Base-by-base conservation (phyloP, 441 rosid genomes). In the Geranium incanum region DNA sequence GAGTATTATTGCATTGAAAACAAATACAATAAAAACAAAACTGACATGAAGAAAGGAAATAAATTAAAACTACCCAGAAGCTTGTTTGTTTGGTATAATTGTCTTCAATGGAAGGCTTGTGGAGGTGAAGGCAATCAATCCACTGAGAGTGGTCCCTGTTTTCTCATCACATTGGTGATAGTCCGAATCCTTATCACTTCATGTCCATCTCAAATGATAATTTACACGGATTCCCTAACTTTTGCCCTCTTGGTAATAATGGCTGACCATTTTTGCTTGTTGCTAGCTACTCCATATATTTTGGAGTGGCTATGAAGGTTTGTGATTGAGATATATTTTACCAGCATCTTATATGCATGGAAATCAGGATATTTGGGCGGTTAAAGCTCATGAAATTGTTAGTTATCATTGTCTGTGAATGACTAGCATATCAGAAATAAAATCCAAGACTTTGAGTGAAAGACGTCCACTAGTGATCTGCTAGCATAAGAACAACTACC, bases 391-490 rank as follows among this genome's bases (percentile, higher is more conserved):
- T 33, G 37, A 64, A 64, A 28, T 64, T 28, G 33, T 28, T 28
- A 64, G 38, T 11, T 6, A 64, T 64, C 15, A 28, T 33, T 64
- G 67, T 64, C 67, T 64, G 67, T 64, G 38, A 64, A 64, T 16
- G 6, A 23, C 67, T 64, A 64, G 39, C 67, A 64, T 64, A 64
- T 28, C 67, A 28, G 67, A 59, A 64, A 28, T 28, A 28, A 55
- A 28, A 62, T 64, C 33, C 67, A 12, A 13, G 39, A 38, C n/a
- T 64, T 64, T 5, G 6, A 55, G 67, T 64, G 33, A 64, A 64
- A 64, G 16, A 64, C 33, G 67, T 64, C 67, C 67, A 64, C 67
- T 64, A 64, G 67, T 64, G 39, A 28, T 63, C 67, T 63, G 67
- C 11, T 62, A 62, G 66, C 64, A 59, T 59, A 59, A 59, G 64